Conservation (phyloP, 2,329 filamentous ascomycete species). For the Botryotinia calthae region DNA sequence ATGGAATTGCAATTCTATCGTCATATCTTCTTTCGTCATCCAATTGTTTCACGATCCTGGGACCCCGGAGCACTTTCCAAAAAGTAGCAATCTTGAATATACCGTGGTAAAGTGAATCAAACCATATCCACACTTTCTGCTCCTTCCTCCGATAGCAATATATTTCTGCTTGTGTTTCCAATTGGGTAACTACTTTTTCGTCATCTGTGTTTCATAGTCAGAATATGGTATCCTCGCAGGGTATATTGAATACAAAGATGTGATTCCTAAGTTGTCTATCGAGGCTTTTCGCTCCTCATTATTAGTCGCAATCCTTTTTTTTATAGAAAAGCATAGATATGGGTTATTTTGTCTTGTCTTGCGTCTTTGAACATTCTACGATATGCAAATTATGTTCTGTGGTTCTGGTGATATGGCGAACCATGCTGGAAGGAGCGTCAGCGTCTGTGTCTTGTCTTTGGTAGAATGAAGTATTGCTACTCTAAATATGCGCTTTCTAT, state of each 20-base stretch:
- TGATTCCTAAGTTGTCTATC: neutral
- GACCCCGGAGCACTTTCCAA: neutral
- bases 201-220: neutral
- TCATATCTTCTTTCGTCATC: accelerated
- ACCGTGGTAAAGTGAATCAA: no score
- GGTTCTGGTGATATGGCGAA: no score
- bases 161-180: accelerated
- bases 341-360: accelerated
- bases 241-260: accelerated
- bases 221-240: accelerated
- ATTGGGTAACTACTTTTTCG: accelerated
- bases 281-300: neutral
- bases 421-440: no score
- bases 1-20: accelerated
- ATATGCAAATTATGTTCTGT: no score
- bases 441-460: neutral
- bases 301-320: neutral
- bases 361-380: neutral
- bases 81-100: no score
- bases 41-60: neutral
- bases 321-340: no score
- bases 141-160: no score
- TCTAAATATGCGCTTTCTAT: neutral
- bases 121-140: no score
- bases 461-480: neutral